Base-by-base conservation (phyloP, 768 basidiomycete genomes). In the Amanita fuliginea region DNA sequence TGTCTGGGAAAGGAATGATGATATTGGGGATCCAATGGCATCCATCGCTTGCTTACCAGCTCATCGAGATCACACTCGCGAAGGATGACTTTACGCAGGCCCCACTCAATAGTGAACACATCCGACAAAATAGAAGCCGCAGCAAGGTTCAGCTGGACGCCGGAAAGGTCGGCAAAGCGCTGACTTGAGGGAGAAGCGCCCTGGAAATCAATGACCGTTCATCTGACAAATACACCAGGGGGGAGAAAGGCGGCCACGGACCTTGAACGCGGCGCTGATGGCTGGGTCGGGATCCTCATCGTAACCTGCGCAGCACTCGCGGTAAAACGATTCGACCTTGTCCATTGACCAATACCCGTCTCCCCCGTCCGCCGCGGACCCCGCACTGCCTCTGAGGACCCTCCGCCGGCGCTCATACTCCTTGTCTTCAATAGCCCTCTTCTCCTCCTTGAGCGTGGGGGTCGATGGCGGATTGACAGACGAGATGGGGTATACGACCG, bases 71-170 rank as follows among this genome's bases (percentile, higher is more conserved):
- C 81, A 58, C 93, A 97, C 61, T 87, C 86, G 36, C 88, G 80
- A 48, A 96, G 75, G 0, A 86, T 81, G 18, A 95, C 69, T 58
- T 91, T 94, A 22, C 85, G 73, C 16, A 96, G 68, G 0, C 93
- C 94, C 87, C 93, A 97, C 64, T 97, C 91, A 51, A 96, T 83
- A 6, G 81, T 79, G 54, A 98, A 81, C 11, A 96, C 80, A 64
- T 98, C 95, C 0, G 95, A 85, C 14, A 99, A 73, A 14, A 92
- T 81, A 10, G 83, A 81, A 0, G 90, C 85, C 0, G 78, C 72
- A 1, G 80, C 74, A 1, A 74, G 63, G 0, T 78, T 85, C 16
- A 98, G 72, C 57, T 83, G 83, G 18, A 85, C 78, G 8, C 86
- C 78, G 2, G 90, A 83, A n/a, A 91, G 69, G 62, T 92, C 86